Conservation (phyloP, 1,284 basidiomycete genomes). For the Puccinia horiana region DNA sequence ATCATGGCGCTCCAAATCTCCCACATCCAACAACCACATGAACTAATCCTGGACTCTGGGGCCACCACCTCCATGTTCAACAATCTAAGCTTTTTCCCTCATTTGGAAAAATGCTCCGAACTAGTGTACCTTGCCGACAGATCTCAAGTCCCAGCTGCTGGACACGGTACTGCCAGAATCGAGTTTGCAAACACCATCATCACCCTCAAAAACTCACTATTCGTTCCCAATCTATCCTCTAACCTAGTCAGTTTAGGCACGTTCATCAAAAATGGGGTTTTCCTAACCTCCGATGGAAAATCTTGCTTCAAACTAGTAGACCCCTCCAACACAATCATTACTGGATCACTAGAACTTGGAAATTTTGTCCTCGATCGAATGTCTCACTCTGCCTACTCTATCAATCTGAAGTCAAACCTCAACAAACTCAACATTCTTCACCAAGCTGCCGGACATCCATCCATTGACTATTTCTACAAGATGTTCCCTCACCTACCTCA, state of each 20-base stretch:
- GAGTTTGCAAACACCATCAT: neutral
- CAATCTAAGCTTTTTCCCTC: neutral
- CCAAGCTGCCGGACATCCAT: too few species aligned
- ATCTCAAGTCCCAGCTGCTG: neutral
- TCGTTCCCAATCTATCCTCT: too few species aligned
- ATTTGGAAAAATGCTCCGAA: neutral
- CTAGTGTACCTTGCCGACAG: neutral
- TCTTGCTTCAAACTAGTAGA: neutral
- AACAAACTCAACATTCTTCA: neutral
- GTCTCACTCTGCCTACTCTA: neutral
- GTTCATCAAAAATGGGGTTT: neutral
- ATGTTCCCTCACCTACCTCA: neutral
- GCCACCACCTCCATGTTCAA: slow-evolving; percentile 21
- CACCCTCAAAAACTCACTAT: neutral
- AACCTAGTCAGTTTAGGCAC: too few species aligned
- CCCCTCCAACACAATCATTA: neutral
- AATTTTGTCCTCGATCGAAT: neutral
- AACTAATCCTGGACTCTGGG: neutral
- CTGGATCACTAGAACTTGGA: neutral
- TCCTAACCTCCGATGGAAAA: neutral
- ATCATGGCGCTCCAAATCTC: neutral
- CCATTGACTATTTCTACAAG: neutral
- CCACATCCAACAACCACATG: too few species aligned
- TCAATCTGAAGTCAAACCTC: neutral
- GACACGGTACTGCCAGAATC: neutral